These are phyloP conservation scores for Entelexis paramagnoliae DNA, from an alignment of 1,139 yeast species.

Conservation along the genomic window DNA sequence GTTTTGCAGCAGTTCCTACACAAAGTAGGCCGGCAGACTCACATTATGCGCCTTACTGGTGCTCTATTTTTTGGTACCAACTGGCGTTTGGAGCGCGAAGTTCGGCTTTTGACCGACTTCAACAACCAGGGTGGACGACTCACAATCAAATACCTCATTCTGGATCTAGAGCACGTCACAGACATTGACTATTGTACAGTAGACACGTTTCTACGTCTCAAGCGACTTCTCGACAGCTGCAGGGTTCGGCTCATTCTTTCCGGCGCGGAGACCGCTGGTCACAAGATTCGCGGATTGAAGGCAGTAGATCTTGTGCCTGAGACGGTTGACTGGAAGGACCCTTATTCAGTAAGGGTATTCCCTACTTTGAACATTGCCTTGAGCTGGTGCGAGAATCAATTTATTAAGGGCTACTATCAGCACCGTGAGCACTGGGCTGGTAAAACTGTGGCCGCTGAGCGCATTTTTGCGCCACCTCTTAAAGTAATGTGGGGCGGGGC, in stretches of 20 bases:
- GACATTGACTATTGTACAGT: constrained; percentile 92
- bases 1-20: constrained; percentile 75
- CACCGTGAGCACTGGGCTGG: constrained; percentile 11
- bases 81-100: constrained; percentile 73
- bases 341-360: constrained; percentile 40
- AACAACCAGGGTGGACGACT: constrained; percentile 25
- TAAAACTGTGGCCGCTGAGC: background rate
- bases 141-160: constrained; percentile 58
- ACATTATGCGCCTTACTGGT: constrained; percentile 77
- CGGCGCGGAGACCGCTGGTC: constrained; percentile 57
- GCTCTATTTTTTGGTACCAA: constrained; percentile 89
- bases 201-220: constrained; percentile 83
- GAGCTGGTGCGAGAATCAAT: constrained; percentile 94
- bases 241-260: constrained; percentile 66
- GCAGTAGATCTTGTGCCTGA: constrained; percentile 35
- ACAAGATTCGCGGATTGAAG: constrained; percentile 32
- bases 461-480: background rate
- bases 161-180: constrained; percentile 76
- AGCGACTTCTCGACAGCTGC: constrained; percentile 62
- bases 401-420: constrained; percentile 54
- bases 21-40: constrained; percentile 83
- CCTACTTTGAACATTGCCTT: constrained; percentile 73
- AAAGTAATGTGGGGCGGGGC: background rate
- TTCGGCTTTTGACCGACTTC: constrained; percentile 45
- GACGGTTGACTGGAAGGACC: constrained; percentile 26